phyloP scores from a whole-genome alignment of 305 asterid species.

The Rubia occidens region DNA sequence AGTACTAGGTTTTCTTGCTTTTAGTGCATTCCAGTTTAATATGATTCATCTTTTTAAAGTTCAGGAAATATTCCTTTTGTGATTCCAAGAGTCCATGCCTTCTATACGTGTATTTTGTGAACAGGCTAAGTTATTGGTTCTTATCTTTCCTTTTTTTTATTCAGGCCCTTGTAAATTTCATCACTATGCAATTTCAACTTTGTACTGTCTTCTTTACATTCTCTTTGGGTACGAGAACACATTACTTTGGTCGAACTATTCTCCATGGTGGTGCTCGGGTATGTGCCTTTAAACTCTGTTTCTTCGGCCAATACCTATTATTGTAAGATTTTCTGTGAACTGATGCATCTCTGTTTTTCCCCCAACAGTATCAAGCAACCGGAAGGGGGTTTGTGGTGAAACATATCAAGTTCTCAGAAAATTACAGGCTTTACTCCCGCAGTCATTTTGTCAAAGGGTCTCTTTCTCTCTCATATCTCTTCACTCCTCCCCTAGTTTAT shows the following conservation, averaged over 20 bases:
- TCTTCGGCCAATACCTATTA: conserved; percentile 11
- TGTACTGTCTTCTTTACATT: conserved; percentile 93
- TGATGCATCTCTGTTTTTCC: conserved; percentile 37
- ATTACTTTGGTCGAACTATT: conserved; percentile 94
- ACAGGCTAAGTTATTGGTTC: background rate
- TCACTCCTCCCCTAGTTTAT: background rate
- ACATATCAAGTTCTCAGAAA: conserved; percentile 94
- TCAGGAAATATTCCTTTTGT: background rate
- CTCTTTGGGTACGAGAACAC: conserved; percentile 91
- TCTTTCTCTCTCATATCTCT: conserved; percentile 23
- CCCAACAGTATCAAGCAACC: conserved; percentile 93
- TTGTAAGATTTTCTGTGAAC: conserved; percentile 3
- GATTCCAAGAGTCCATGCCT: background rate
- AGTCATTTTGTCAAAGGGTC: conserved; percentile 99
- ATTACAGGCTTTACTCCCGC: conserved; percentile 88
- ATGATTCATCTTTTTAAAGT: background rate
- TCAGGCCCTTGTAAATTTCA: conserved; percentile 91
- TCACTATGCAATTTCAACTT: conserved; percentile 98
- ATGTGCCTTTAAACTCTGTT: conserved; percentile 17
- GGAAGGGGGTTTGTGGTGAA: conserved; percentile 97
- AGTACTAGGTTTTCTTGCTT: background rate
- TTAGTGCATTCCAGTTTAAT: background rate
- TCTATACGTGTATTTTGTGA: background rate
- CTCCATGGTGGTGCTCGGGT: conserved; percentile 99
- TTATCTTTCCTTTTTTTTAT: conserved; percentile 14